These are phyloP conservation scores for Haematococcus sp. DNA, from an alignment of 139 green algal species.

Conservation along the genomic window DNA sequence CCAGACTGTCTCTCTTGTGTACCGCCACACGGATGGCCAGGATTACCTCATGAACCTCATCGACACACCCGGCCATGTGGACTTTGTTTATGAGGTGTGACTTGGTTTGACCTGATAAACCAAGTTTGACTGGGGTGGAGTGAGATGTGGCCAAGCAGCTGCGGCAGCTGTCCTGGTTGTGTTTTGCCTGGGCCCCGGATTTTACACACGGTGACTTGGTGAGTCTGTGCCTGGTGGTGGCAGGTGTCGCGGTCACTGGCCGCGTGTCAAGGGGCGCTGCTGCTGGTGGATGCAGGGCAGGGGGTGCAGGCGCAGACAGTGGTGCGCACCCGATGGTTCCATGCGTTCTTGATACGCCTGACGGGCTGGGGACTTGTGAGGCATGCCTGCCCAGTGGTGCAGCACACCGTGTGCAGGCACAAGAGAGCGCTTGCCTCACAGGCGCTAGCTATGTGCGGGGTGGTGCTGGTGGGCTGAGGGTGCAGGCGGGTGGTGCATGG, in stretches of 20 bases:
- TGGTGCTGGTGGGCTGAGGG: no score
- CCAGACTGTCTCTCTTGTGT: slow-evolving; percentile 82
- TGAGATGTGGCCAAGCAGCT: no score
- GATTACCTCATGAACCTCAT: slow-evolving; percentile 87
- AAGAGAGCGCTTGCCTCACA: no score
- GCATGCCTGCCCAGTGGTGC: background rate
- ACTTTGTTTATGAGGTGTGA: no score
- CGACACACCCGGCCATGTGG: slow-evolving; percentile 62
- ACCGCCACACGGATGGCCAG: slow-evolving; percentile 36
- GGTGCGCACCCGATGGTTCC: background rate
- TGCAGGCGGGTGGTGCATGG: no score
- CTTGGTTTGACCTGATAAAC: no score
- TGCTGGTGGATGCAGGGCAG: slow-evolving; percentile 87
- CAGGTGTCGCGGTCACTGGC: slow-evolving; percentile 53
- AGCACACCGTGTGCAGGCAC: background rate
- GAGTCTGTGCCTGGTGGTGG: no score
- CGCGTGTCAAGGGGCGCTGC: slow-evolving; percentile 80
- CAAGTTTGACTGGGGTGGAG: no score
- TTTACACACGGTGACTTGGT: no score
- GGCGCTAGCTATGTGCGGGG: no score
- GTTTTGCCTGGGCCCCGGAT: no score
- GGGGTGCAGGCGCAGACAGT: slow-evolving; percentile 62
- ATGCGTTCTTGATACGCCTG: background rate
- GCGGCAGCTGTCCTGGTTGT: no score
- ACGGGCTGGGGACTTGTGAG: background rate